phyloP scores from a whole-genome alignment of 192 early-diverging fungal species.

The Linnemannia exigua region DNA sequence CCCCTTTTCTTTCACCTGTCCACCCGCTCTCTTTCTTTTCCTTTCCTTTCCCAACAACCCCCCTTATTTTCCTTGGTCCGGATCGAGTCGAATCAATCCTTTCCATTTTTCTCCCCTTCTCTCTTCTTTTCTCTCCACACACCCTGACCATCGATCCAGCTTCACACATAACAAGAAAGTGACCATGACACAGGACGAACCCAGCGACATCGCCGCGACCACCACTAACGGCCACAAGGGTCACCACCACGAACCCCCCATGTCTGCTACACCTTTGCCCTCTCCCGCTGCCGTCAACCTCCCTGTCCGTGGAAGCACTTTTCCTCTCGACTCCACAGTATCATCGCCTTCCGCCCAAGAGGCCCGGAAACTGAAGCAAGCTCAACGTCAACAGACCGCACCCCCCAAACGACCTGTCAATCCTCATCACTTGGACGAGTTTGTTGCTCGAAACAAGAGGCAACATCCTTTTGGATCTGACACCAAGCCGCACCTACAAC shows the following conservation, averaged over 20 bases:
- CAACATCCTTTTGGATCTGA: neutral
- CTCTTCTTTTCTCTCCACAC: neutral
- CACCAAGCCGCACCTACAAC: neutral
- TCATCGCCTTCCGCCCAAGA: neutral
- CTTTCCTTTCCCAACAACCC: neutral
- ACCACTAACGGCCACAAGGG: no score
- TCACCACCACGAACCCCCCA: neutral
- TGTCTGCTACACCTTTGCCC: neutral
- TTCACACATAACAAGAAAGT: neutral
- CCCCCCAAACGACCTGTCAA: slow-evolving; percentile 14
- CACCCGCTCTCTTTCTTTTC: neutral
- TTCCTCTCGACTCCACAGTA: neutral
- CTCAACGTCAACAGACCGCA: slow-evolving; percentile 13
- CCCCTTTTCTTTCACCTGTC: neutral
- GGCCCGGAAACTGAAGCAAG: slow-evolving; percentile 10
- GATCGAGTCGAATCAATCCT: neutral
- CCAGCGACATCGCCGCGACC: neutral
- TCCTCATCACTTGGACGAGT: slow-evolving; percentile 29
- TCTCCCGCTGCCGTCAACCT: neutral
- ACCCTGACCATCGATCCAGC: neutral
- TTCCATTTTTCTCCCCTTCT: no score
- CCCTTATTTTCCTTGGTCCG: neutral
- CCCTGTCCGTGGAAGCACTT: neutral
- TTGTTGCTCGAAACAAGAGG: neutral
- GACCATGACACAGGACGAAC: slow-evolving; percentile 4